Base-by-base conservation (phyloP, 306 rosid genomes). In the Hylodesmum podocarpum region DNA sequence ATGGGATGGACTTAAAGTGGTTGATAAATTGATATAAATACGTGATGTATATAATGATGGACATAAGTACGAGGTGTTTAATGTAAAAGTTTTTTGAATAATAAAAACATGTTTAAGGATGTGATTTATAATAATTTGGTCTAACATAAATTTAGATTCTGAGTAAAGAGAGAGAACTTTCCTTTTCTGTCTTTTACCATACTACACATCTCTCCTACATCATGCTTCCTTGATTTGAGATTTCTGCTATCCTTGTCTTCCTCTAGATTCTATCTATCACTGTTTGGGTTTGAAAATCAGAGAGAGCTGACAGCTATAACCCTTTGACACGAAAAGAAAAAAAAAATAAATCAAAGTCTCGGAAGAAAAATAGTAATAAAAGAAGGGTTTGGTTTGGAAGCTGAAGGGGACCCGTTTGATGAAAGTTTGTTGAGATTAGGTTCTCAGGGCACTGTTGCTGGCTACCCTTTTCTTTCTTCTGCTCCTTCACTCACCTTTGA, bases 141-240 rank as follows among this genome's bases (percentile, higher is more conserved):
- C 4, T 24, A 25, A 55, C 25, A 4, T 24, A 11, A 33, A 62
- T 62, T 63, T 63, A 43, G 84, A 84, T 79, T 80, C 80, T 66
- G 54, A 44, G 7, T n/a, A 66, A 41, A 78, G 85, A 85, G 37
- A 72, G 75, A 71, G 83, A 85, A 85, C 87, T 80, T 79, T 83
- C 86, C 83, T 74, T 84, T 83, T 51, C 74, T 63, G 83, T 84
- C 75, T 76, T 82, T 40, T 82, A 54, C 78, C 75, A 0, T 28
- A 33, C 66, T 34, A 68, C 22, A 68, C 22, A 11, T 78, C 70
- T 76, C 43, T 83, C 66, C 61, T 54, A 61, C 70, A 70, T 50
- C 55, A 59, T 61, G 54, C 14, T 82, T 61, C 41, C 44, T 80
- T 77, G 81, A 82, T 82, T 88, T 86, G 85, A 84, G 54, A 73